Evolutionary conservation across 768 basidiomycete genomes (phyloP), one percentile per base, ranked within the genome.

Genomic region (Russula emetica): DNA sequence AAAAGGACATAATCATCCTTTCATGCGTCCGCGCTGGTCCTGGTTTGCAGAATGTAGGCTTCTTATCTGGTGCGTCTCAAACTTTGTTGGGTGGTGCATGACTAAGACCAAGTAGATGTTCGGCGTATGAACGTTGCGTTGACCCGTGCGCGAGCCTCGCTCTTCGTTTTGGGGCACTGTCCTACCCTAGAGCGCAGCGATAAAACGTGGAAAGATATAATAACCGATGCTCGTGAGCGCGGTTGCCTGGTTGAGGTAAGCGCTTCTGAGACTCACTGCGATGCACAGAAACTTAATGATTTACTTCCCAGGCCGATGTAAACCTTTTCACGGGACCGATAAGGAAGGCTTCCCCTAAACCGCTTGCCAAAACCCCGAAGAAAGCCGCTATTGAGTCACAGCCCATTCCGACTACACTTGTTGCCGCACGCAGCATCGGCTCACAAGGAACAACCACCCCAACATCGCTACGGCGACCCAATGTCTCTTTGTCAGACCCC

Each of bases 71-170:
- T 87, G 68, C 70, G 66, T 59, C 16, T 63, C 58, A 53, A 51
- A 36, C 32, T 3, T 52, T 50, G 47, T 38, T 40, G 30, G 18
- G n/a, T 54, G 26, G 42, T 58, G 14, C 59, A 26, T 34, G 53
- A 40, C 60, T 61, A 6, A 64, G 7, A 14, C 40, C 13, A 14
- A 52, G 40, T 62, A 85, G 90, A 96, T 73, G 73, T 80, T 24
- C 86, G 95, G 50, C 87, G 96, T 50, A 96, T 98, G 91, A 98
- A 99, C 74, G 96, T 99, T n/a, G 95, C 95, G 32, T 77, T 99
- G 28, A 99, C 96, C n/a, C 86, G 97, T 69, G 93, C 96, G 3
- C 91, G 89, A 70, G 93, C 93, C 8, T 97, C 96, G 11, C 76
- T 99, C 2, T 99, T 94, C 74, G 86, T 99, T 60, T 80, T 99